A percentile compares a stretch with the other conserved stretches of the same genome.
phyloP scores from a whole-genome alignment of 179 eudicot species.

The Dionaea muscipula region DNA sequence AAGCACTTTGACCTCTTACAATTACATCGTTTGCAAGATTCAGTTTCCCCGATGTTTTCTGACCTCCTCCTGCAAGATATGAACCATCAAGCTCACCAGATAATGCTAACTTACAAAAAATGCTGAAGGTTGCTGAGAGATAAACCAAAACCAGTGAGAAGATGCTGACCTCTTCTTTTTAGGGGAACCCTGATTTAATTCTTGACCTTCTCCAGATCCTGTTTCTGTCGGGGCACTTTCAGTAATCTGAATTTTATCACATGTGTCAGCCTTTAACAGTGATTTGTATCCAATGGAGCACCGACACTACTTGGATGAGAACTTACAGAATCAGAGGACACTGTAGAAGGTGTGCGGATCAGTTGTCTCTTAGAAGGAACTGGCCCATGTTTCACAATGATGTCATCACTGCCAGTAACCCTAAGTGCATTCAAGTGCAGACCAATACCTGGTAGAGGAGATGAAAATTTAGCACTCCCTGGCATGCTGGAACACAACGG shows the following conservation, averaged over 20 bases:
- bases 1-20: slow-evolving; percentile 78
- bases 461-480: slow-evolving; percentile 27
- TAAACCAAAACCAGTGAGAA: background rate
- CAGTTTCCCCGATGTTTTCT: slow-evolving; percentile 41
- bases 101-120: background rate
- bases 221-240: slow-evolving; percentile 37
- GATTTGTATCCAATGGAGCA: slow-evolving; percentile 18
- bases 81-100: slow-evolving; percentile 5
- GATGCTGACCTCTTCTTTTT: slow-evolving; percentile 56
- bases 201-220: slow-evolving; percentile 21
- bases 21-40: slow-evolving; percentile 64
- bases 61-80: slow-evolving; percentile 35
- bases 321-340: slow-evolving; percentile 14
- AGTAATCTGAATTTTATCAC: slow-evolving; percentile 1
- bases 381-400: slow-evolving; percentile 32
- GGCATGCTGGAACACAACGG: slow-evolving; percentile 20
- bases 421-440: slow-evolving; percentile 82
- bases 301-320: slow-evolving; percentile 21
- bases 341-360: slow-evolving; percentile 26
- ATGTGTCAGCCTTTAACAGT: slow-evolving; percentile 12
- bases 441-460: slow-evolving; percentile 67
- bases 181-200: slow-evolving; percentile 39
- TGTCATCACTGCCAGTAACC: slow-evolving; percentile 39
- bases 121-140: background rate
- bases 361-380: slow-evolving; percentile 36